Evolutionary conservation across 192 early-diverging fungal genomes (phyloP).

Genomic region (Backusella australiensis): DNA sequence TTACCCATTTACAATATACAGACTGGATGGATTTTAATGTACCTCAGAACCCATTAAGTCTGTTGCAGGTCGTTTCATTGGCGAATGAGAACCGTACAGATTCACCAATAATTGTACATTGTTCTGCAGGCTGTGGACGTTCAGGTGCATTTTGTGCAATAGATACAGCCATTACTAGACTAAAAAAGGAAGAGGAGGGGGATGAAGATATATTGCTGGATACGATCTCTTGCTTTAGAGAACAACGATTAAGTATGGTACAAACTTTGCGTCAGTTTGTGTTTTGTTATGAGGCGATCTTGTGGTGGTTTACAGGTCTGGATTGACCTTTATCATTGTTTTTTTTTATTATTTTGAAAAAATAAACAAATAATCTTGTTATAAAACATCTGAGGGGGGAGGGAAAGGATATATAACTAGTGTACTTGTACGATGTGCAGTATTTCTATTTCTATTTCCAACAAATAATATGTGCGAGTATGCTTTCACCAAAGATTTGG

Average conservation of each 20-base stretch:
- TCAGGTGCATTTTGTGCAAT: slow-evolving; percentile 61
- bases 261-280: slow-evolving; percentile 80
- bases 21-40: slow-evolving; percentile 88
- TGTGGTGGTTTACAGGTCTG: slow-evolving; percentile 44
- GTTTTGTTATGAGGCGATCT: slow-evolving; percentile 81
- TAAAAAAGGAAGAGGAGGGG: slow-evolving; percentile 37
- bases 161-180: slow-evolving; percentile 43
- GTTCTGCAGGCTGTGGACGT: slow-evolving; percentile 59
- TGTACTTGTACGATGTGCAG: not conserved
- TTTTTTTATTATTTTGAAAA: not conserved
- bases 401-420: not conserved
- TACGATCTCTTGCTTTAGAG: slow-evolving; percentile 63
- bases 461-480: not conserved
- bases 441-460: not conserved
- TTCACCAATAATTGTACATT: slow-evolving; percentile 39
- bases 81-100: slow-evolving; percentile 32
- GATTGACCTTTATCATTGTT: not conserved
- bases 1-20: slow-evolving; percentile 84
- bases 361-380: not conserved
- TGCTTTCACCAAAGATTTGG: not conserved
- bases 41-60: slow-evolving; percentile 61
- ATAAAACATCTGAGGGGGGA: not conserved
- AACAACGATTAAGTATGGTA: slow-evolving; percentile 80
- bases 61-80: slow-evolving; percentile 56
- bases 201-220: slow-evolving; percentile 63